Conservation (phyloP, 1,139 yeast species). For the Yamadazyma blattariae region DNA sequence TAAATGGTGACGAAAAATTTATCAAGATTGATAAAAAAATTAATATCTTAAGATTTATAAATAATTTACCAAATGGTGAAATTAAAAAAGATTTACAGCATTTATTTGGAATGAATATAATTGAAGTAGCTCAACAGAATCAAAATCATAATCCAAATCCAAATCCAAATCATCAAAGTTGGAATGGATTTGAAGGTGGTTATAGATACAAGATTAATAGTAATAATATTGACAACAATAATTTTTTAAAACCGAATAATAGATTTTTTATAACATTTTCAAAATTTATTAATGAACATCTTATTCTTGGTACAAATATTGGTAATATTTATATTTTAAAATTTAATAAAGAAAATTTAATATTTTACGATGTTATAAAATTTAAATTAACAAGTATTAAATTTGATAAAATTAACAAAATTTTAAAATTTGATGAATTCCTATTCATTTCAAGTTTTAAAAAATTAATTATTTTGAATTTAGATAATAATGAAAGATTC, state of each 20-base stretch:
- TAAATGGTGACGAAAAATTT: not conserved
- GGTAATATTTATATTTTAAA: constrained; percentile 13
- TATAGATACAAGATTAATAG: constrained; percentile 7
- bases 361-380: constrained; percentile 13
- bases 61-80: constrained; percentile 14
- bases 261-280: constrained; percentile 15
- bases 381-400: constrained; percentile 13
- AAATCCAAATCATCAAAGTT: not conserved
- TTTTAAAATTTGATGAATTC: constrained; percentile 10
- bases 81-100: constrained; percentile 16
- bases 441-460: constrained; percentile 15
- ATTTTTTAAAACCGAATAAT: constrained; percentile 9
- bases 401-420: constrained; percentile 14
- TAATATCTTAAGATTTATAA: constrained; percentile 10
- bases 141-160: not conserved
- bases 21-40: constrained; percentile 9
- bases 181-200: not conserved
- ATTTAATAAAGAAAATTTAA: constrained; percentile 6
- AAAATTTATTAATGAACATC: constrained; percentile 11
- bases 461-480: constrained; percentile 11
- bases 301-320: constrained; percentile 15
- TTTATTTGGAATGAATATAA: constrained; percentile 16
- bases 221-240: too few relatives aligned
- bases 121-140: constrained; percentile 4
- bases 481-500: constrained; percentile 10